These are phyloP conservation scores for Pneumocystis oryctolagi DNA, from an alignment of 1,139 yeast genomes.

Conservation along the genomic window DNA sequence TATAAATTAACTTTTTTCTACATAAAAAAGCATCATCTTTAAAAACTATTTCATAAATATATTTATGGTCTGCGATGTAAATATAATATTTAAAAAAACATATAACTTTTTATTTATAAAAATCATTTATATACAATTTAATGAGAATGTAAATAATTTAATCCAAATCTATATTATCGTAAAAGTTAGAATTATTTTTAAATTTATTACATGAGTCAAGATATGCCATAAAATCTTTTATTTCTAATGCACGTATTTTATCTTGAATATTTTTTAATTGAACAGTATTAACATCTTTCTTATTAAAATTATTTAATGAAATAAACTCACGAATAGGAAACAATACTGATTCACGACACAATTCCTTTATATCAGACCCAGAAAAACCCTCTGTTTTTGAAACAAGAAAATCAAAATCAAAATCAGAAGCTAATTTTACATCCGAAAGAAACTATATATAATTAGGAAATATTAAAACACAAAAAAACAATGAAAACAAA, in stretches of 20 bases:
- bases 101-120: not conserved
- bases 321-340: conserved; percentile 78
- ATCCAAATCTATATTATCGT: not conserved
- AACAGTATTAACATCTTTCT: not conserved
- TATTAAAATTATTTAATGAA: not conserved
- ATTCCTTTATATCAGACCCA: conserved; percentile 82
- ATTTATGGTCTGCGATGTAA: too few relatives aligned
- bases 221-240: not conserved
- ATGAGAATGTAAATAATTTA: not conserved
- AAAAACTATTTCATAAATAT: too few relatives aligned
- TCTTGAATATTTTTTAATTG: not conserved
- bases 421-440: conserved; percentile 44
- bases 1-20: too few relatives aligned
- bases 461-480: not conserved
- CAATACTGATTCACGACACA: conserved; percentile 88
- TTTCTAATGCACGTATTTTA: not conserved
- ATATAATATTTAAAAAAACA: not conserved
- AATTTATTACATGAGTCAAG: not conserved
- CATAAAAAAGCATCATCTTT: too few relatives aligned
- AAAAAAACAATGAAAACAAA: conserved; percentile 21
- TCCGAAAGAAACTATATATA: conserved; percentile 31
- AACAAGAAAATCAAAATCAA: conserved; percentile 50
- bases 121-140: not conserved
- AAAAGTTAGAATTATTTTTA: not conserved
- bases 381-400: conserved; percentile 57